Base-by-base conservation (phyloP, 768 basidiomycete species). In the Sporobolomyces phaffii region DNA sequence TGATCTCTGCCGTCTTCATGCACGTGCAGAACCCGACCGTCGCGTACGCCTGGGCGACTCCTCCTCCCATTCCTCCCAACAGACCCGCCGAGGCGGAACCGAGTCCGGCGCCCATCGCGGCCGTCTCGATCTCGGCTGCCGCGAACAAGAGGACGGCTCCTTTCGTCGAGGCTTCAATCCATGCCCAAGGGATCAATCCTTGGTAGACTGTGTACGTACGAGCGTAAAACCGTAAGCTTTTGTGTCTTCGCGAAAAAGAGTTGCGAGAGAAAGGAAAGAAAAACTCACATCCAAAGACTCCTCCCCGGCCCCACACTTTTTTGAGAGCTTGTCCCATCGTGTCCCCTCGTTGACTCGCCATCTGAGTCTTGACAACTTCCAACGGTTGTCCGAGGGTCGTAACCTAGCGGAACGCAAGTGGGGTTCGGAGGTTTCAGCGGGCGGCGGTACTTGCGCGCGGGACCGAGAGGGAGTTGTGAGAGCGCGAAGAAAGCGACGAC, bases 11-110 rank as follows among this genome's bases (percentile, higher is more conserved):
- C 26, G 96, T 99, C 80, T 99, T 99, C 96, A 99, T 99, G 79
- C 91, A 96, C 47, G 94, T 97, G 80, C 91, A 94, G 81, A 98
- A 91, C 74, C 96, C 96, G 93, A 99, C 98, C n/a, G 96, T 98
- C 67, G 92, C 93, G 77, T 99, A 99, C 33, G 96, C 94, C 80
- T 99, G 96, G 45, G 88, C 90, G 73, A 98, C 80, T 82, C 96
- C 96, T 76, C 96, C 96, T 17, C 89, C 88, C 89, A 98, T 97
- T 70, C 96, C 96, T 70, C 96, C 96, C 56, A 98, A 79, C 72
- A 98, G 82, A 73, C 96, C 96, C 63, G 89, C 88, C 48, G 82
- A 81, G 29, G 86, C 91, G 34, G 91, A 87, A 74, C 82, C 87
- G 65, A 93, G 79, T 14, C 91, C 91, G 75, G 87, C 80, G 13